These are phyloP conservation scores for Myxozyma geophila DNA, from an alignment of 805 yeast genomes.

Conservation along the genomic window DNA sequence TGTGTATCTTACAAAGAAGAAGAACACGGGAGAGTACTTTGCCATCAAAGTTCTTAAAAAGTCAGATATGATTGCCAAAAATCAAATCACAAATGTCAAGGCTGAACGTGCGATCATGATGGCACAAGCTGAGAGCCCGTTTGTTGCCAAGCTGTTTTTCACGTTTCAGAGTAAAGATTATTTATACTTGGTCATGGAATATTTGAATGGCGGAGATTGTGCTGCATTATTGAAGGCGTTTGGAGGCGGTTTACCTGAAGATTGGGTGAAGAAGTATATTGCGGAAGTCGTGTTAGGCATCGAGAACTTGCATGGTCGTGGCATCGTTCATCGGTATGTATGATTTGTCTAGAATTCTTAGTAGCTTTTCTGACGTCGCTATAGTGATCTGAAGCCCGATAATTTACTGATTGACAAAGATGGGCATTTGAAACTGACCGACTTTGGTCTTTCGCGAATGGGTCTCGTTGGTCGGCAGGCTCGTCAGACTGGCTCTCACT, in stretches of 20 bases:
- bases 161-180: slow-evolving; percentile 89
- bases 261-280: slow-evolving; percentile 79
- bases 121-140: slow-evolving; percentile 92
- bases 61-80: slow-evolving; percentile 95
- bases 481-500: slow-evolving; percentile 13
- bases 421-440: slow-evolving; percentile 93
- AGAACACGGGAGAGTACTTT: slow-evolving; percentile 88
- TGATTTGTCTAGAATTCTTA: neutral
- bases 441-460: slow-evolving; percentile 90
- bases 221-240: slow-evolving; percentile 81
- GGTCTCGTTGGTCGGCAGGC: slow-evolving; percentile 82
- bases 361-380: neutral
- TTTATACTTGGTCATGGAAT: slow-evolving; percentile 93
- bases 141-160: slow-evolving; percentile 85
- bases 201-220: slow-evolving; percentile 92
- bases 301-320: slow-evolving; percentile 82
- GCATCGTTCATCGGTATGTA: slow-evolving; percentile 76
- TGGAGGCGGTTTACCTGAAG: slow-evolving; percentile 77
- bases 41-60: slow-evolving; percentile 92
- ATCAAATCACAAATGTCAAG: slow-evolving; percentile 91
- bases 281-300: slow-evolving; percentile 93
- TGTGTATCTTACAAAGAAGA: slow-evolving; percentile 82
- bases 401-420: slow-evolving; percentile 79
- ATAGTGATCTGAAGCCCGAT: slow-evolving; percentile 87
- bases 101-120: slow-evolving; percentile 98